Evolutionary conservation across 306 rosid genomes (phyloP).

Genomic region (Cucumis hystrix): DNA sequence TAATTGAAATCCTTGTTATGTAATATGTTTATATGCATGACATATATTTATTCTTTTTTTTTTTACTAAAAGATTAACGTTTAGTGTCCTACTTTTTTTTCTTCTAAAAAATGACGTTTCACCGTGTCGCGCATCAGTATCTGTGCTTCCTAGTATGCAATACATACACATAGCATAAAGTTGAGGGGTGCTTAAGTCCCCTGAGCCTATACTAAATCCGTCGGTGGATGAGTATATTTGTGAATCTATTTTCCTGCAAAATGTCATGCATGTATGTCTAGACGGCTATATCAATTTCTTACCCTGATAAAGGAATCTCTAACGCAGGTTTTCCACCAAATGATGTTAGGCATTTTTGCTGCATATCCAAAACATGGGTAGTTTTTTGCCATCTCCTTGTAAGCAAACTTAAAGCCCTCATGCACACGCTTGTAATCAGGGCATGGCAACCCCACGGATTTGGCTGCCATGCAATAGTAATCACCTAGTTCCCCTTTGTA

Average conservation of each 20-base stretch:
- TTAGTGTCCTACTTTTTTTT: too few species aligned
- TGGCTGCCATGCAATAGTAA: constrained; percentile 97
- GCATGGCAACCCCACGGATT: constrained; percentile 78
- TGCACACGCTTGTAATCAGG: constrained; percentile 85
- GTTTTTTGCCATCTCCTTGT: constrained; percentile 72
- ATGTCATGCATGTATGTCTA: not conserved
- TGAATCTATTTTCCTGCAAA: not conserved
- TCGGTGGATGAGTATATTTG: not conserved
- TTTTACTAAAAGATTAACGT: too few species aligned
- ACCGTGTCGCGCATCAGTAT: too few species aligned
- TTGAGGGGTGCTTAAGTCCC: too few species aligned
- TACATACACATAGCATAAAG: too few species aligned
- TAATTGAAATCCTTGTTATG: too few species aligned
- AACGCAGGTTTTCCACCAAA: constrained; percentile 94
- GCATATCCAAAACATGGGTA: constrained; percentile 82
- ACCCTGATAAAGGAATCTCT: constrained; percentile 84
- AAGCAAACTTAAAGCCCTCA: constrained; percentile 79
- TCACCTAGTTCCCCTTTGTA: constrained; percentile 97
- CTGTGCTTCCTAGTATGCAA: too few species aligned
- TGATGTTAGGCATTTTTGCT: constrained; percentile 77
- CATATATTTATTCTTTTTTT: too few species aligned
- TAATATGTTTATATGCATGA: too few species aligned
- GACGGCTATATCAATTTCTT: constrained; percentile 11
- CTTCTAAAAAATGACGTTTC: too few species aligned
- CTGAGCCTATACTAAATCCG: too few species aligned